These are phyloP conservation scores for Pichia sp. DNA, from an alignment of 1,139 yeast genomes.

Conservation along the genomic window DNA sequence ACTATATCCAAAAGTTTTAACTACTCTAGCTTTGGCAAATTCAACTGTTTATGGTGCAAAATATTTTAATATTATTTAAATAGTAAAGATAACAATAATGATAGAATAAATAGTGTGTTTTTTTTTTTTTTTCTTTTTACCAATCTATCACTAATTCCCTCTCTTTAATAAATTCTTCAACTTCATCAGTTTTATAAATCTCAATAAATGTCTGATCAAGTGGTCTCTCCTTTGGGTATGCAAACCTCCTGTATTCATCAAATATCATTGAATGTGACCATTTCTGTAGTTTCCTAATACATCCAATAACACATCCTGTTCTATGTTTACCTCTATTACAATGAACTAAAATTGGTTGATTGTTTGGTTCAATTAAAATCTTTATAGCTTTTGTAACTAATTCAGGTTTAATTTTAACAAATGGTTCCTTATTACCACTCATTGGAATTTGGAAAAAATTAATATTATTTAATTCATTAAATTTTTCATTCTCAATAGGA, in stretches of 20 bases:
- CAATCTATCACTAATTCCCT: slow-evolving; percentile 57
- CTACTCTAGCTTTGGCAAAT: slow-evolving; percentile 55
- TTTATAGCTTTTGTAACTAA: slow-evolving; percentile 74
- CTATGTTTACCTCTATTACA: slow-evolving; percentile 96
- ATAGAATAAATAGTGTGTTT: neutral
- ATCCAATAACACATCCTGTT: slow-evolving; percentile 94
- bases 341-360: slow-evolving; percentile 87
- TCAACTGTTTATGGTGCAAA: slow-evolving; percentile 56
- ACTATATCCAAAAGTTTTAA: slow-evolving; percentile 55
- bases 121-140: too few species aligned
- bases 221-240: slow-evolving; percentile 91
- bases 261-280: slow-evolving; percentile 93
- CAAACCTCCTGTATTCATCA: slow-evolving; percentile 89
- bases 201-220: slow-evolving; percentile 94
- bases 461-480: slow-evolving; percentile 54
- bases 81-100: neutral
- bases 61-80: slow-evolving; percentile 6
- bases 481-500: slow-evolving; percentile 66
- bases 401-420: slow-evolving; percentile 74
- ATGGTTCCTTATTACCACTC: slow-evolving; percentile 95
- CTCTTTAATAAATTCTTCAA: slow-evolving; percentile 44
- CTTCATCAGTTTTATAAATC: slow-evolving; percentile 62
- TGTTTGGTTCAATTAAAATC: slow-evolving; percentile 71
- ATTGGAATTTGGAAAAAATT: slow-evolving; percentile 79
- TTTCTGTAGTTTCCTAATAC: slow-evolving; percentile 74